Base-by-base conservation (phyloP, 2,329 filamentous ascomycete genomes). In the Ceratocystis lukuohia region DNA sequence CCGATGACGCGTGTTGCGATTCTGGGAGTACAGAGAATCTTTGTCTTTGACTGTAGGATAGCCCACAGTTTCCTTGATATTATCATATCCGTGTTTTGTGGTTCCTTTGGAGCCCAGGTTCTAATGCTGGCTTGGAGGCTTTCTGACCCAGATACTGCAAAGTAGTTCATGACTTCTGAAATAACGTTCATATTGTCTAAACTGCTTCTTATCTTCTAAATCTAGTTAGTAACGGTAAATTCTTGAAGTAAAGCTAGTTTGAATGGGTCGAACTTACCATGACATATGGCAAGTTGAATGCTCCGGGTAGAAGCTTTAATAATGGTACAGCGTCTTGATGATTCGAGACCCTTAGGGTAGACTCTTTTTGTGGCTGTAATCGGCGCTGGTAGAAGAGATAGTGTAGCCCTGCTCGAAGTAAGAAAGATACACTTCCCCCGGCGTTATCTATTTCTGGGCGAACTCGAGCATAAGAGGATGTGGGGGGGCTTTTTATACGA, bases 271-370 rank as follows among this genome's bases (percentile, higher is more conserved):
- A 20, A 65, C 67, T 37, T 28, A 62, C 67, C 45, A 64, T 57
- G 37, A 66, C 41, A 53, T 68, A 68, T 12, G 53, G 30, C 12
- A 53, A 10, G 33, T 68, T 68, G 56, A 68, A 68, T 15, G 65
- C 67, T 15, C 57, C 67, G 25, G 67, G 67, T 25, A 68, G 25
- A 22, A 68, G 59, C 17, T 65, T 66, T n/a, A 64, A 33, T 25
- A 68, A 25, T n/a, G 67, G 61, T 15, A 66, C 30, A 33, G 17
- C 44, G n/a, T 59, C 56, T n/a, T 46, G 66, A n/a, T 20, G 10
- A 28, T 64, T 65, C 6, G 44, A 73, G 72, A 65, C 70, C 72
- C 53, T 67, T 41, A 62, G 20, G 30, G 22, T 62, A 22, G 28
- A 25, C 37, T 12, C 3, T 15, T 41, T 41, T 41, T 41, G 37